Conservation (phyloP, 2,329 filamentous ascomycete genomes). For the Microdochium nivale region DNA sequence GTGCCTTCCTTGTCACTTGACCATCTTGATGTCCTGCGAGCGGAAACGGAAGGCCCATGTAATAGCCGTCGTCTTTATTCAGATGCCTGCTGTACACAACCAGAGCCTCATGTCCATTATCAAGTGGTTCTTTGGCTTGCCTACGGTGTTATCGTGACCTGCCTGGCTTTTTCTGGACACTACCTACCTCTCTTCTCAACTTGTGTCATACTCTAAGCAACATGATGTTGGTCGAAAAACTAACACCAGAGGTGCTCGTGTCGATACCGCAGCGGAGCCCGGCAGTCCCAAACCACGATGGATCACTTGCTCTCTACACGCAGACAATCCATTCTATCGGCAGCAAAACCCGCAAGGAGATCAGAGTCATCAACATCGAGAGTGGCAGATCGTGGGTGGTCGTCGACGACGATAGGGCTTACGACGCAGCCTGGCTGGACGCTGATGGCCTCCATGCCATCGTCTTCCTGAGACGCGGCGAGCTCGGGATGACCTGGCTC, state of each 20-base stretch:
- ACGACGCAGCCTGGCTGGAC: slow-evolving; percentile 25
- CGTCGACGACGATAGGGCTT: slow-evolving; percentile 16
- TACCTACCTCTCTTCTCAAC: not conserved
- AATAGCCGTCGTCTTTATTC: too few relatives aligned
- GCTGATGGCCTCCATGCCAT: slow-evolving; percentile 19
- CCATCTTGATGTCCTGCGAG: too few relatives aligned
- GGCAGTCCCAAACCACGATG: slow-evolving; percentile 30
- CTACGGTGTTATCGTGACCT: not conserved
- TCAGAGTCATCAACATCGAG: slow-evolving; percentile 23
- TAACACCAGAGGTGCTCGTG: slow-evolving; percentile 24
- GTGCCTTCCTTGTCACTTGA: too few relatives aligned
- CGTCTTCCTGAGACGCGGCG: slow-evolving; percentile 20
- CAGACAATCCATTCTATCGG: slow-evolving; percentile 25
- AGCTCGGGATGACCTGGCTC: slow-evolving; percentile 21
- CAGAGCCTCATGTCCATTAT: not conserved
- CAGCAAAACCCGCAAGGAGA: slow-evolving; percentile 18
- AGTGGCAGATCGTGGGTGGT: slow-evolving; percentile 16
- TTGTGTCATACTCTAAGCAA: not conserved
- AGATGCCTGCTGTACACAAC: not conserved
- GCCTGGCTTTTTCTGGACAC: not conserved
- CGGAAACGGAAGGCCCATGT: too few relatives aligned
- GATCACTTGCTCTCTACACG: slow-evolving; percentile 30
- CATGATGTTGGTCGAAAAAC: slow-evolving; percentile 13
- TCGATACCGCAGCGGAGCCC: slow-evolving; percentile 18
- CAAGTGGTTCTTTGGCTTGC: not conserved